Percentiles rank a stretch among this genome's conserved stretches.
phyloP scores from a whole-genome alignment of 768 basidiomycete species.

The Mycena vitilis region DNA sequence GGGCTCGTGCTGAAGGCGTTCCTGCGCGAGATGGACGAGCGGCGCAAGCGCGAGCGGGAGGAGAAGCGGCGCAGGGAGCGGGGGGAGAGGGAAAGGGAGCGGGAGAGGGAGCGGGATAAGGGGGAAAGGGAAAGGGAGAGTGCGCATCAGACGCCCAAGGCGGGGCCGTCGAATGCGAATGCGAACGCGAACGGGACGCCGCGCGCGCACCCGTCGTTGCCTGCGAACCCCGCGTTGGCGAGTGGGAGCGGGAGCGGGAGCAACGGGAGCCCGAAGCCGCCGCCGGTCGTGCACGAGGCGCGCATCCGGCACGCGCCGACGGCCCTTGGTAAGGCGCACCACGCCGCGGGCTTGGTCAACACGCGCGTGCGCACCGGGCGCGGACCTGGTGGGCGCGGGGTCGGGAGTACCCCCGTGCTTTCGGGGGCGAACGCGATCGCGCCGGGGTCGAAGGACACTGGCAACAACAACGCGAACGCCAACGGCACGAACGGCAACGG shows the following conservation, averaged over 20 bases:
- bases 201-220: constrained; percentile 20
- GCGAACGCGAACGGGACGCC: neutral
- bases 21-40: constrained; percentile 66
- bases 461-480: neutral
- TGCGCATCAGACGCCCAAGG: no score
- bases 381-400: no score
- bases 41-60: constrained; percentile 63
- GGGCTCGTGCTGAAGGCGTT: constrained; percentile 72
- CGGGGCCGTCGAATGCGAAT: neutral
- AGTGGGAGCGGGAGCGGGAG: neutral
- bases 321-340: neutral
- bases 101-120: no score
- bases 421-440: constrained; percentile 22
- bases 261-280: neutral
- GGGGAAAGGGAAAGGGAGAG: constrained; percentile 41
- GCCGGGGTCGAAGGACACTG: neutral
- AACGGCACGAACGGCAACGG: neutral
- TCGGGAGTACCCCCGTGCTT: neutral
- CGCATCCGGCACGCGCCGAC: neutral
- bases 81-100: constrained; percentile 57
- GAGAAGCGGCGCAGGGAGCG: constrained; percentile 64
- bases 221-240: constrained; percentile 11
- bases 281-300: constrained; percentile 1
- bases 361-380: neutral
- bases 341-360: neutral